Conservation (phyloP, 805 yeast genomes). For the Candida adriatica region DNA sequence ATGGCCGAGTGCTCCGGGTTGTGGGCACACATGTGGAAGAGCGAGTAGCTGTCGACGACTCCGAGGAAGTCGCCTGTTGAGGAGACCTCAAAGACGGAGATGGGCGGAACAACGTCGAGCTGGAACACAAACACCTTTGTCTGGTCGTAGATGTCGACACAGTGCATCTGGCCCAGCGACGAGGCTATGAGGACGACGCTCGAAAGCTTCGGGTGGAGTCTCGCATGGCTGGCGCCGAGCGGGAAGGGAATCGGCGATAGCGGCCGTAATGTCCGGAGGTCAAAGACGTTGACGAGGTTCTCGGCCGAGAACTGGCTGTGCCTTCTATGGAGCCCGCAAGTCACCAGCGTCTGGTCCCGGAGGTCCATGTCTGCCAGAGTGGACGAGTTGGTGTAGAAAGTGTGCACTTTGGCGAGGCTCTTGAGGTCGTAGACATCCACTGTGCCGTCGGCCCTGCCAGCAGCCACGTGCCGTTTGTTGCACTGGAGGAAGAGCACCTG, state of each 20-base stretch:
- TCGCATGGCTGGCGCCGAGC: slow-evolving; percentile 79
- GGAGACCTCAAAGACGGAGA: slow-evolving; percentile 28
- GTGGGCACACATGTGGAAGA: slow-evolving; percentile 59
- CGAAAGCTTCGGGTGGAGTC: slow-evolving; percentile 82
- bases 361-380: slow-evolving; percentile 58
- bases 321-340: slow-evolving; percentile 75
- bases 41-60: slow-evolving; percentile 46
- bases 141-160: slow-evolving; percentile 80
- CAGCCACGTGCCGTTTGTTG: slow-evolving; percentile 44
- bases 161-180: slow-evolving; percentile 73
- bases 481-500: slow-evolving; percentile 42
- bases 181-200: slow-evolving; percentile 72
- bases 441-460: slow-evolving; percentile 55
- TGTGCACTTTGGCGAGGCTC: slow-evolving; percentile 38
- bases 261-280: slow-evolving; percentile 63
- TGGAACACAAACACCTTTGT: slow-evolving; percentile 58
- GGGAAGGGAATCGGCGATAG: slow-evolving; percentile 81
- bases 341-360: slow-evolving; percentile 58
- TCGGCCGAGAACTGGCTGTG: slow-evolving; percentile 56
- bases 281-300: slow-evolving; percentile 79
- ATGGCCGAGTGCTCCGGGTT: slow-evolving; percentile 36
- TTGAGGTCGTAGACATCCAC: slow-evolving; percentile 60
- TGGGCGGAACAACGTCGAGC: slow-evolving; percentile 41
- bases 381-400: slow-evolving; percentile 55
- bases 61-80: slow-evolving; percentile 71